These are phyloP conservation scores for Entomortierella beljakovae DNA, from an alignment of 192 early-diverging fungal genomes.

Conservation along the genomic window DNA sequence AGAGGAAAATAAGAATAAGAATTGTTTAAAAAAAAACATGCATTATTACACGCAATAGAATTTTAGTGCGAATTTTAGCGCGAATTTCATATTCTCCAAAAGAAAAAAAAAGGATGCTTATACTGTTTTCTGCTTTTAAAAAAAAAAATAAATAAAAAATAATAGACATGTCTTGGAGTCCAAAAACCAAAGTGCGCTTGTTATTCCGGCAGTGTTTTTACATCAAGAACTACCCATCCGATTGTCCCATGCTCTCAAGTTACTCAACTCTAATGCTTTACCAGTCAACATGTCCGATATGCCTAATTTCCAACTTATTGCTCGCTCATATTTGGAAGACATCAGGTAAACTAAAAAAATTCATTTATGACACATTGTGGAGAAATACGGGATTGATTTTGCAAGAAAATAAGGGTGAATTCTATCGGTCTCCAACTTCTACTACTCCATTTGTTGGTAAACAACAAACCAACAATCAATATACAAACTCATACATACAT, in stretches of 20 bases:
- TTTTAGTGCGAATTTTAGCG: too few species aligned
- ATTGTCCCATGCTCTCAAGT: conserved; percentile 65
- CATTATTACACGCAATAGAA: too few species aligned
- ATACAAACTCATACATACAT: too few species aligned
- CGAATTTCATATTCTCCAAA: too few species aligned
- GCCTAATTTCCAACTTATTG: conserved; percentile 58
- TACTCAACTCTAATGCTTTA: conserved; percentile 60
- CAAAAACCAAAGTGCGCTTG: conserved; percentile 31
- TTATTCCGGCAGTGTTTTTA: conserved; percentile 63
- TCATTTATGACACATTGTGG: conserved; percentile 34
- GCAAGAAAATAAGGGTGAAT: background rate
- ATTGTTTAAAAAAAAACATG: too few species aligned
- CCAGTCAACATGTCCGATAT: conserved; percentile 60
- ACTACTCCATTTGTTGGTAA: background rate
- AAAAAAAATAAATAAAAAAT: too few species aligned
- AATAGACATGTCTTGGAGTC: conserved; percentile 51
- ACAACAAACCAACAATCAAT: background rate
- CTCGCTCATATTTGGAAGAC: conserved; percentile 64
- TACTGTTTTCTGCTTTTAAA: too few species aligned
- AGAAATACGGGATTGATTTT: conserved; percentile 14
- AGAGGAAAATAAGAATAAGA: too few species aligned
- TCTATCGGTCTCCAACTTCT: background rate
- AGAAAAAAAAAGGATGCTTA: too few species aligned
- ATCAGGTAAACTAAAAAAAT: conserved; percentile 43
- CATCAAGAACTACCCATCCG: conserved; percentile 70